Evolutionary conservation across 2,329 filamentous ascomycete species (phyloP), one percentile per base, ranked within the genome.

Genomic region (Coleophoma cylindrospora): DNA sequence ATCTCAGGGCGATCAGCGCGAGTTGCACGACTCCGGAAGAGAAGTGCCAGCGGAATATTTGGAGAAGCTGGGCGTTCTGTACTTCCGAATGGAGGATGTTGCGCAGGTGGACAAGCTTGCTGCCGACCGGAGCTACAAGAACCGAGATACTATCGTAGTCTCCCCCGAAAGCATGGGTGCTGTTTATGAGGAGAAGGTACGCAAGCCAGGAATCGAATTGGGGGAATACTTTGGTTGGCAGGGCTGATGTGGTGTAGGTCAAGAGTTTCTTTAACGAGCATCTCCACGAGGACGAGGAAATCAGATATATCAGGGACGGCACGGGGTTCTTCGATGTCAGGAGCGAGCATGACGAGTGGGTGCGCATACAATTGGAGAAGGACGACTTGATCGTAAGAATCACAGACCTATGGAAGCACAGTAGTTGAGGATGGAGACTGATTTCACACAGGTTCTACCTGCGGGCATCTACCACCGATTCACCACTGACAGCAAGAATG

Each of bases 251-350:
- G 27, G 27, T 27, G 9, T 27, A 27, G 27, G 90, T 99, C 55
- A 91, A 90, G 74, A 82, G 72, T 58, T 99, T 99, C 75, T 99
- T 97, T 74, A 69, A 87, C 61, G 94, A 99, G 76, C 94, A 99
- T 68, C 70, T 99, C 62, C 94, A 99, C 67, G 94, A 99, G 74
- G 94, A 99, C 61, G 94, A 99, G 73, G 94, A 99, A 77, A 99
- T 99, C 58, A 79, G 94, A 44, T 99, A 96, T 64, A 91, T 99
- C 58, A 77, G 90, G 33, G 91, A 86, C 54, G 94, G 94, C 0
- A 80, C 81, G 49, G 94, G 94, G 0, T 99, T 87, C 69, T 99
- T 99, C 66, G 94, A 99, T 70, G 91, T 99, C 3, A 77, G 94
- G 45, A 86, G 83, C 63, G 76, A 87, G 68, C 81, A 80, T 17